Evolutionary conservation across 345 rosid genomes (phyloP).

Genomic region (Populus davidiana): DNA sequence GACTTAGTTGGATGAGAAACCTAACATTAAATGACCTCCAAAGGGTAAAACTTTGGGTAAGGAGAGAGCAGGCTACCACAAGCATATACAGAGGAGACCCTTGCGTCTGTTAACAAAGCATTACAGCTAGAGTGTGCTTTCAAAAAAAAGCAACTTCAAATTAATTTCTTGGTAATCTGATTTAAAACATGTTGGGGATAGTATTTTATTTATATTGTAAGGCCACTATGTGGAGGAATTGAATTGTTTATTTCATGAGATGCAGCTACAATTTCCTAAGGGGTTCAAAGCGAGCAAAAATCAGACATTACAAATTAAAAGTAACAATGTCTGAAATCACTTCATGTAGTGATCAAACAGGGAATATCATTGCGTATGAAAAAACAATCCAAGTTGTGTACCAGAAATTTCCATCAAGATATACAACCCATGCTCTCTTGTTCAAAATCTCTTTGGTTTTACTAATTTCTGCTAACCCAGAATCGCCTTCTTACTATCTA

Average conservation of each 20-base stretch:
- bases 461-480: background rate
- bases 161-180: background rate
- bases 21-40: background rate
- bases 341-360: background rate
- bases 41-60: too few species aligned
- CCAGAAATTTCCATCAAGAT: background rate
- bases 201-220: background rate
- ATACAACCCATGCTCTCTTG: constrained; percentile 5
- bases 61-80: too few species aligned
- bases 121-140: too few species aligned
- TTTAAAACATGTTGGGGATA: background rate
- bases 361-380: background rate
- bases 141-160: background rate
- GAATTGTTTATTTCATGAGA: background rate
- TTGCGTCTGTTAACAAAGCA: too few species aligned
- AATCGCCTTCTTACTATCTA: background rate
- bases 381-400: background rate
- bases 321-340: background rate
- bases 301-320: background rate
- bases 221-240: background rate
- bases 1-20: background rate
- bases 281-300: background rate
- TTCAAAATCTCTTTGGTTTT: background rate
- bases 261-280: background rate
- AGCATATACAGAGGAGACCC: too few species aligned